A percentile compares a stretch with the other conserved stretches of the same genome.
phyloP scores from a whole-genome alignment of 2,329 filamentous ascomycete genomes.

The Alternaria infectoria region DNA sequence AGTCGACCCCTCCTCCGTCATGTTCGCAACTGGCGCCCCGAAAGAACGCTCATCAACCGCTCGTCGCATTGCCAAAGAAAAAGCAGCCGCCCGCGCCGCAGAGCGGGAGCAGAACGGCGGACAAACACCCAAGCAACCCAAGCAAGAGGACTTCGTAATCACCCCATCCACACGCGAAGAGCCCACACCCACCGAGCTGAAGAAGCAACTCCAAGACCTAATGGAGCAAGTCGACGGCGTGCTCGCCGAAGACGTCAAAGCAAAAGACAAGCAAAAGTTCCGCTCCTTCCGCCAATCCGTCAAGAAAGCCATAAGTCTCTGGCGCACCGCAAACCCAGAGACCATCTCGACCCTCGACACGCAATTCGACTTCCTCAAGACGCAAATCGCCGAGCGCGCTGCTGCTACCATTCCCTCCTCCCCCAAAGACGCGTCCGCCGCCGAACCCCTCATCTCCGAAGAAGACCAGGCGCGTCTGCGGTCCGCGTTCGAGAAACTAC shows the following conservation, averaged over 20 bases:
- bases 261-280: constrained; percentile 76
- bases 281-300: constrained; percentile 73
- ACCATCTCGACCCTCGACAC: constrained; percentile 53
- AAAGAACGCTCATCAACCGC: constrained; percentile 56
- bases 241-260: constrained; percentile 64
- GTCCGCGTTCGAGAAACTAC: constrained; percentile 62
- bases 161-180: constrained; percentile 25
- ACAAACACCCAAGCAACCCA: constrained; percentile 21
- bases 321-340: constrained; percentile 51
- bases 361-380: constrained; percentile 56
- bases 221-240: constrained; percentile 64
- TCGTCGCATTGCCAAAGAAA: constrained; percentile 38
- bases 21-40: constrained; percentile 81
- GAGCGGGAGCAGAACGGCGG: constrained; percentile 28
- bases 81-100: constrained; percentile 37
- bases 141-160: neutral
- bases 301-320: constrained; percentile 66
- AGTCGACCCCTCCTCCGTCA: constrained; percentile 85
- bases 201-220: constrained; percentile 42
- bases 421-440: neutral
- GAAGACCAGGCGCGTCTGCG: constrained; percentile 66
- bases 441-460: constrained; percentile 37
- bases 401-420: constrained; percentile 3
- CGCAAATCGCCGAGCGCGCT: constrained; percentile 26
- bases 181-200: constrained; percentile 39